These are phyloP conservation scores for Diaporthe vexans DNA, from an alignment of 2,329 filamentous ascomycete genomes.

Conservation along the genomic window DNA sequence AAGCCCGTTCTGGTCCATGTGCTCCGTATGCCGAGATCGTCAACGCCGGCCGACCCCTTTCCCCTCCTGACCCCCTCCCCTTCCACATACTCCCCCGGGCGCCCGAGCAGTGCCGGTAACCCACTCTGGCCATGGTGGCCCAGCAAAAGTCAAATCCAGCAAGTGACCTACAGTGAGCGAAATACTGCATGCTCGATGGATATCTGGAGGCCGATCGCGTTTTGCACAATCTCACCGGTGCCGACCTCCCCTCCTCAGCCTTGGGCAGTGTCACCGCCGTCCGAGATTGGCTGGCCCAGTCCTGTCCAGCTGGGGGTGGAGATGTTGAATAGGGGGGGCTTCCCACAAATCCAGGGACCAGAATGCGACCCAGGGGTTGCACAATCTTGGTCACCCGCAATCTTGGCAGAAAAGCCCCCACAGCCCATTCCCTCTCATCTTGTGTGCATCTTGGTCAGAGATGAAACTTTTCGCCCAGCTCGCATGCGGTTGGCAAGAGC, in stretches of 20 bases:
- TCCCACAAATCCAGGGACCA: slow-evolving; percentile 37
- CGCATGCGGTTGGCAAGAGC: slow-evolving; percentile 23
- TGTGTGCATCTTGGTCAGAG: slow-evolving; percentile 31
- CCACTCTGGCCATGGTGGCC: slow-evolving; percentile 6
- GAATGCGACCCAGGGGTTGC: slow-evolving; percentile 23
- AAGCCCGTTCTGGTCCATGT: slow-evolving; percentile 24
- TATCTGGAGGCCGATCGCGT: slow-evolving; percentile 35
- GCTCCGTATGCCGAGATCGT: slow-evolving; percentile 26
- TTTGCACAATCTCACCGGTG: slow-evolving; percentile 34
- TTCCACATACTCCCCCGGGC: neutral
- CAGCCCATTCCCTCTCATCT: slow-evolving; percentile 35
- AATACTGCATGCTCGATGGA: slow-evolving; percentile 28
- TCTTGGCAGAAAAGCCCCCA: slow-evolving; percentile 31
- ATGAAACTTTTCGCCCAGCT: slow-evolving; percentile 19
- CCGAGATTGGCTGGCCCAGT: slow-evolving; percentile 26
- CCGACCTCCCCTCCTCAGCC: slow-evolving; percentile 29
- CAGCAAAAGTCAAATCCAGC: neutral
- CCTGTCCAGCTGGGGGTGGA: slow-evolving; percentile 21
- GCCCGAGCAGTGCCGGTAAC: slow-evolving; percentile 6
- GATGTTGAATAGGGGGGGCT: slow-evolving; percentile 35
- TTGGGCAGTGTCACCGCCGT: slow-evolving; percentile 10
- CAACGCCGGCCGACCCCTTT: slow-evolving; percentile 25
- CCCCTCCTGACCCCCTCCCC: neutral
- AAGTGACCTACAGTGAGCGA: slow-evolving; percentile 22
- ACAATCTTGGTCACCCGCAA: slow-evolving; percentile 35